A percentile compares a stretch with the other conserved stretches of the same genome.
phyloP scores from a whole-genome alignment of 495 filamentous ascomycete species.

The Annulohypoxylon moriforme region DNA sequence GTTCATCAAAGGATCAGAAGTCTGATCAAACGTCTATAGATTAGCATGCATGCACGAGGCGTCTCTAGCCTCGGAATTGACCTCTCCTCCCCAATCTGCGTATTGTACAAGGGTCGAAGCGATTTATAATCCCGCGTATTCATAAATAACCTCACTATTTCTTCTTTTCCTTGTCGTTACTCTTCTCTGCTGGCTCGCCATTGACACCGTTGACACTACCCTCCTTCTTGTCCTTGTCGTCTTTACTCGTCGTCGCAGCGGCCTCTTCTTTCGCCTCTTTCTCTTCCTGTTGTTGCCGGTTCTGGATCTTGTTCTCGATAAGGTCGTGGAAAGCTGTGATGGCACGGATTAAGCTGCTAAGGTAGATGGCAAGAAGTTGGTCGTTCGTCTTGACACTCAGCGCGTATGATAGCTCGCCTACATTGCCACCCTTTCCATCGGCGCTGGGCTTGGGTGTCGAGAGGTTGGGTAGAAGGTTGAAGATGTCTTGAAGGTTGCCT shows the following conservation, averaged over 20 bases:
- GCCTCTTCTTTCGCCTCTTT: slow-evolving; percentile 83
- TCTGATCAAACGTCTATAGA: slow-evolving; percentile 27
- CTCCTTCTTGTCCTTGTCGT: slow-evolving; percentile 71
- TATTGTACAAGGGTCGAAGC: slow-evolving; percentile 43
- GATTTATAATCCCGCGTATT: slow-evolving; percentile 23
- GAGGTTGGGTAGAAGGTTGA: slow-evolving; percentile 97
- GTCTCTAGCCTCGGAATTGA: slow-evolving; percentile 16
- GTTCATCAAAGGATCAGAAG: slow-evolving; percentile 13
- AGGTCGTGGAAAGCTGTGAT: slow-evolving; percentile 99
- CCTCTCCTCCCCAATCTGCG: slow-evolving; percentile 24
- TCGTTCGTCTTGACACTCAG: slow-evolving; percentile 99
- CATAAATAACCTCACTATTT: slow-evolving; percentile 50
- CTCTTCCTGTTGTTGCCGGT: slow-evolving; percentile 95
- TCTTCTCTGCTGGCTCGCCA: slow-evolving; percentile 76
- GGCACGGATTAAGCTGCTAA: slow-evolving; percentile 94
- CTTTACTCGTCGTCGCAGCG: slow-evolving; percentile 55
- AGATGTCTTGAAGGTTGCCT: slow-evolving; percentile 97
- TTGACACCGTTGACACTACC: slow-evolving; percentile 65
- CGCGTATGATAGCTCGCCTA: slow-evolving; percentile 86
- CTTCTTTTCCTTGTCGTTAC: slow-evolving; percentile 72
- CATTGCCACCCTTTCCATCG: slow-evolving; percentile 66
- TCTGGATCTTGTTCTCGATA: slow-evolving; percentile 99
- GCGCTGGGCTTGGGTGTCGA: slow-evolving; percentile 77
- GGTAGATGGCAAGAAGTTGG: slow-evolving; percentile 97
- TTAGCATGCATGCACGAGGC: slow-evolving; percentile 30